These are phyloP conservation scores for Aureobasidium sp. DNA, from an alignment of 2,329 filamentous ascomycete species.

Conservation along the genomic window DNA sequence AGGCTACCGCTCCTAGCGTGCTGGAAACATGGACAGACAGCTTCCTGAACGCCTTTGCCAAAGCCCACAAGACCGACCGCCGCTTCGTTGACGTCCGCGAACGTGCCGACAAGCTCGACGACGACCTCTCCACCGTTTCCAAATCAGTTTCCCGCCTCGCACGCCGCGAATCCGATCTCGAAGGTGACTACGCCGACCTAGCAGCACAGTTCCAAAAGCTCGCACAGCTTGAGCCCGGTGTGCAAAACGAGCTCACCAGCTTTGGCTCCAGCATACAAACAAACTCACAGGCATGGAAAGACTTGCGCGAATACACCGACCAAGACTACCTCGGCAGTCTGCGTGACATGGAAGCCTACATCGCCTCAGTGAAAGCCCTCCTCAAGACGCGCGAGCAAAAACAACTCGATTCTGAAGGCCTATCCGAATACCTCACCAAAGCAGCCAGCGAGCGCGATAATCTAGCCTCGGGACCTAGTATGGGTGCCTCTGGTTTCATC, in stretches of 20 bases:
- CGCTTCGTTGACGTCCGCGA: constrained; percentile 92
- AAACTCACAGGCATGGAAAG: constrained; percentile 66
- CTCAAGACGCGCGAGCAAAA: constrained; percentile 94
- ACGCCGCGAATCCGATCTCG: constrained; percentile 77
- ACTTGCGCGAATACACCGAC: constrained; percentile 84
- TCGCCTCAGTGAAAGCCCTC: constrained; percentile 73
- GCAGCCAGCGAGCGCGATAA: constrained; percentile 78
- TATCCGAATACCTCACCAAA: constrained; percentile 93
- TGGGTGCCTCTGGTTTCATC: constrained; percentile 74
- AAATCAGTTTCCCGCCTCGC: constrained; percentile 92
- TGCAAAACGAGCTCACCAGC: constrained; percentile 71
- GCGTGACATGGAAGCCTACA: constrained; percentile 93
- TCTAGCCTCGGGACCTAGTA: constrained; percentile 52
- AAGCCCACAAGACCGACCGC: constrained; percentile 89
- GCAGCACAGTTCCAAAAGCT: constrained; percentile 94
- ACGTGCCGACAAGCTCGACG: constrained; percentile 85
- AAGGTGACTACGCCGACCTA: constrained; percentile 79
- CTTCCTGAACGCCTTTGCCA: constrained; percentile 94
- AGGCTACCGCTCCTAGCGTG: constrained; percentile 52
- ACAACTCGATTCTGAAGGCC: constrained; percentile 91
- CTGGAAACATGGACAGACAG: constrained; percentile 95
- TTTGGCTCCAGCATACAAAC: constrained; percentile 84
- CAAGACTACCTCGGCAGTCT: constrained; percentile 91
- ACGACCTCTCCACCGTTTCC: constrained; percentile 86
- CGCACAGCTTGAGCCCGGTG: constrained; percentile 76